Conservation (phyloP, 257 asterid species). For the Leptodermis oblonga region DNA sequence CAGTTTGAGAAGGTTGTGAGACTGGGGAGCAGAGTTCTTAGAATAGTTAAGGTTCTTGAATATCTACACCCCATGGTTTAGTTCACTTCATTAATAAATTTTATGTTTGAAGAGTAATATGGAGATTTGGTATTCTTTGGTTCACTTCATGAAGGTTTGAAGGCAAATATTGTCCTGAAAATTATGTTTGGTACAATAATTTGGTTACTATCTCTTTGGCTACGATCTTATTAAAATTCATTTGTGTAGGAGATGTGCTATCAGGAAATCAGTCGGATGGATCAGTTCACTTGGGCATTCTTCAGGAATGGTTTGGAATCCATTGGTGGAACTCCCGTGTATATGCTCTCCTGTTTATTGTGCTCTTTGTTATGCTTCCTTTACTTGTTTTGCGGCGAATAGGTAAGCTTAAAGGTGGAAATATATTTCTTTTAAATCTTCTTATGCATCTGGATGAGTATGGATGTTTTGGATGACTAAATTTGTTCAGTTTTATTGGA, state of each 20-base stretch:
- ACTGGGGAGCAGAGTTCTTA: neutral
- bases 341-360: conserved; percentile 60
- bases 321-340: conserved; percentile 95
- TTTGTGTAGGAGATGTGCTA: conserved; percentile 73
- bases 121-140: neutral
- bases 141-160: too few species aligned
- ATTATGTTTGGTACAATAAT: neutral
- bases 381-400: conserved; percentile 75
- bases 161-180: neutral
- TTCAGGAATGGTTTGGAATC: conserved; percentile 92
- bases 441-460: neutral
- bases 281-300: conserved; percentile 69
- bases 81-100: neutral
- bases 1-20: neutral
- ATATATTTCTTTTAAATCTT: neutral
- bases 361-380: conserved; percentile 76
- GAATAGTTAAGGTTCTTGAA: neutral
- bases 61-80: neutral
- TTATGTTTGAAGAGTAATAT: neutral
- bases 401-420: conserved; percentile 43
- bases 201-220: neutral
- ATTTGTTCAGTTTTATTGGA: neutral
- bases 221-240: neutral
- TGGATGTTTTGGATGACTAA: neutral
- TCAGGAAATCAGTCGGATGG: conserved; percentile 76